Percentiles rank a stretch among this genome's conserved stretches.
Evolutionary conservation across 495 filamentous ascomycete genomes (phyloP).

Genomic region (Penicillium arizonense): DNA sequence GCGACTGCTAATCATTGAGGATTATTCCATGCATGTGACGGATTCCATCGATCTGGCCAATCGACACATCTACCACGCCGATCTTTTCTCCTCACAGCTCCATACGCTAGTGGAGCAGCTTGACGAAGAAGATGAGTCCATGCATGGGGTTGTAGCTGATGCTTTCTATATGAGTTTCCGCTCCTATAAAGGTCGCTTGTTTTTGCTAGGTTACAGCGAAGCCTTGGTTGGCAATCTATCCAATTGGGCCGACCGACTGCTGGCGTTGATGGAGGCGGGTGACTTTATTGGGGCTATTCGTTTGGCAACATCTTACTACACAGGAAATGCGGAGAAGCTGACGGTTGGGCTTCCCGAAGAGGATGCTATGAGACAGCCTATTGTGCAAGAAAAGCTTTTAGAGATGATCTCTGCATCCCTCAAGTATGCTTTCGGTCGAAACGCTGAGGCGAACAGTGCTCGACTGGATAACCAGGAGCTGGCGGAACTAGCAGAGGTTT

Average conservation of each 20-base stretch:
- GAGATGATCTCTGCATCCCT: conserved; percentile 95
- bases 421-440: conserved; percentile 79
- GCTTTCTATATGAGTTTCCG: conserved; percentile 98
- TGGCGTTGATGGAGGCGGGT: conserved; percentile 92
- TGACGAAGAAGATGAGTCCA: conserved; percentile 81
- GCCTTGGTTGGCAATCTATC: conserved; percentile 85
- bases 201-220: conserved; percentile 87
- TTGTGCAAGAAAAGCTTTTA: conserved; percentile 84
- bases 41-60: conserved; percentile 91
- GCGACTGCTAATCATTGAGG: conserved; percentile 87
- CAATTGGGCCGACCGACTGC: conserved; percentile 97
- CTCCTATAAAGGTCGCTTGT: conserved; percentile 90
- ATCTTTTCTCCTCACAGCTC: conserved; percentile 83
- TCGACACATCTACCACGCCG: conserved; percentile 87
- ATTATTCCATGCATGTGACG: conserved; percentile 80
- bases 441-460: conserved; percentile 43
- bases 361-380: conserved; percentile 65
- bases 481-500: conserved; percentile 75
- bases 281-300: conserved; percentile 89
- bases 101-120: conserved; percentile 81
- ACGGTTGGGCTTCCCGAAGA: conserved; percentile 94
- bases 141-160: conserved; percentile 96
- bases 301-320: conserved; percentile 88
- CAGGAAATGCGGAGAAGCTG: conserved; percentile 82
- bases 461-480: conserved; percentile 58